Conservation (phyloP, 139 green algal genomes). For the Closterium sp. region DNA sequence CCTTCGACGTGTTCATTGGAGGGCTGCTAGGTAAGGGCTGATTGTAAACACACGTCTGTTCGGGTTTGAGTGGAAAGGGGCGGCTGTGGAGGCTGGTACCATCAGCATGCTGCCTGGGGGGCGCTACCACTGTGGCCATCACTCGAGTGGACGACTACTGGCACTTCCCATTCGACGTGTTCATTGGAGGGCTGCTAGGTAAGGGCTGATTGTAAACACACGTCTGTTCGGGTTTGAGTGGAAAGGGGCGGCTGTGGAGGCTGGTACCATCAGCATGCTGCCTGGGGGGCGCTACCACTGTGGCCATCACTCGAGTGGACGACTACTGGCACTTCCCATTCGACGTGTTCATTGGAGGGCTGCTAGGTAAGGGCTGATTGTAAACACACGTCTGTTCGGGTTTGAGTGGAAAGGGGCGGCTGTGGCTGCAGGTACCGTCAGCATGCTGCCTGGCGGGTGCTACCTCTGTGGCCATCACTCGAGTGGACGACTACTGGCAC, state of each 20-base stretch:
- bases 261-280: neutral
- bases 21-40: constrained; percentile 10
- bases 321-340: constrained; percentile 44
- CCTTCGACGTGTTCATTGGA: constrained; percentile 23
- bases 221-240: neutral
- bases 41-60: too few relatives aligned
- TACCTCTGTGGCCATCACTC: constrained; percentile 9
- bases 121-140: constrained; percentile 13
- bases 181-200: constrained; percentile 29
- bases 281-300: neutral
- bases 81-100: too few relatives aligned
- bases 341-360: constrained; percentile 21
- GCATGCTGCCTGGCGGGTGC: neutral
- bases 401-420: too few relatives aligned
- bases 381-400: too few relatives aligned
- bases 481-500: constrained; percentile 46
- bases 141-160: constrained; percentile 43
- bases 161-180: constrained; percentile 36
- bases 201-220: neutral
- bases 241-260: neutral
- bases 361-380: neutral
- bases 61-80: too few relatives aligned
- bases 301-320: constrained; percentile 26
- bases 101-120: neutral
- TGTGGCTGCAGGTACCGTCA: too few relatives aligned